Evolutionary conservation across 2,329 filamentous ascomycete genomes (phyloP), one percentile per base, ranked within the genome.

Genomic region (Elsinoe fawcettii): DNA sequence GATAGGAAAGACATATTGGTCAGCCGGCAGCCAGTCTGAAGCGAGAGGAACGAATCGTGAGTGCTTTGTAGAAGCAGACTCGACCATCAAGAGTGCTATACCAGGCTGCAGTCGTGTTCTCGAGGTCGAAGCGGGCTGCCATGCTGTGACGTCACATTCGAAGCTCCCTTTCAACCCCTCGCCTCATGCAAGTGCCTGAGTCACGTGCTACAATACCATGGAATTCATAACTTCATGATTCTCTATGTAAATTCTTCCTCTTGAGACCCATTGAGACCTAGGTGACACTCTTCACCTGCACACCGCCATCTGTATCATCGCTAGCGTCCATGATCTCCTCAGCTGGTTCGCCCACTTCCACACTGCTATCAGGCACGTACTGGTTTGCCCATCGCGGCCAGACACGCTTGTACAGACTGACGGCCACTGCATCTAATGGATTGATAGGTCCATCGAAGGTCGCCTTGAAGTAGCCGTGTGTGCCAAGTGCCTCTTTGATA

Each of bases 401-500:
- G 2, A 79, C 75, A 47, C 77, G 64, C 71, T 79, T 79, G 60
- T 77, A 78, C 59, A 78, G 60, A 65, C 89, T 95, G 61, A 97
- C 87, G 51, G 89, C 93, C 47, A 99, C 84, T 2, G 90, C 85
- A 74, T 99, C 93, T 74, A 96, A 88, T 1, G 93, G 91, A 72
- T 96, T 97, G 71, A 99, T 92, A 69, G 87, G 88, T 11, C 86
- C 90, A 70, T 99, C 95, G 75, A 99, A 99, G 1, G 87, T 96
- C 11, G 93, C 93, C 79, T 99, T 99, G 81, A 97, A 97, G 76
- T 99, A 99, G n/a, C 93, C 93, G 72, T 99, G 93, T 34, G 93
- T 99, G 65, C 93, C 93, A 51, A 99, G 75, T 58, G 86, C 81
- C 77, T 99, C 93, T 78, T 96, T 96, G 77, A 99, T 84, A 71